These are phyloP conservation scores for Meyerozyma smithsonii DNA, from an alignment of 1,139 yeast genomes.

Conservation along the genomic window DNA sequence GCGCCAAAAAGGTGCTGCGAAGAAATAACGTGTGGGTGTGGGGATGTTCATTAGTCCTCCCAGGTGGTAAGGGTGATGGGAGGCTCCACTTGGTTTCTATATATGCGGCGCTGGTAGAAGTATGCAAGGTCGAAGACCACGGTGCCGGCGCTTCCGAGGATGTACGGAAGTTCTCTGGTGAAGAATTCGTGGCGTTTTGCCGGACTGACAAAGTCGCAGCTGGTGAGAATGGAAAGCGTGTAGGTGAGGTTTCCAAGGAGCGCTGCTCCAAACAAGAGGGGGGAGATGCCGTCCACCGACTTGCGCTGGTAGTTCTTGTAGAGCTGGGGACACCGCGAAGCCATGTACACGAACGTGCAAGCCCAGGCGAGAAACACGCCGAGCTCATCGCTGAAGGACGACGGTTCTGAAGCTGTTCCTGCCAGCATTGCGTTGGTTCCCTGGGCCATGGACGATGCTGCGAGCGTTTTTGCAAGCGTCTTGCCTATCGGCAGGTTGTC, in stretches of 20 bases:
- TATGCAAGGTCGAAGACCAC: constrained; percentile 71
- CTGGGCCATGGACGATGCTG: background rate
- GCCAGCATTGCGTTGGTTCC: background rate
- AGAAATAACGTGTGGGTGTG: background rate
- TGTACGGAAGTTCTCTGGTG: constrained; percentile 70
- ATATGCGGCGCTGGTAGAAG: constrained; percentile 56
- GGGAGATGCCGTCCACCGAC: constrained; percentile 82
- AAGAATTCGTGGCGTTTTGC: constrained; percentile 46
- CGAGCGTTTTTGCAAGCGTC: background rate
- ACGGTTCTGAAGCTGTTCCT: background rate
- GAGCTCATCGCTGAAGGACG: constrained; percentile 8
- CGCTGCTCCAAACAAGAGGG: constrained; percentile 74
- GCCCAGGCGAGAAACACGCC: constrained; percentile 75
- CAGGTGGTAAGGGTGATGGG: background rate
- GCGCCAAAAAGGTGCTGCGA: constrained; percentile 1
- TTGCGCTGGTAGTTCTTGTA: constrained; percentile 68
- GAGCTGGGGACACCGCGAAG: constrained; percentile 83
- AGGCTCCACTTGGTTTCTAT: constrained; percentile 21
- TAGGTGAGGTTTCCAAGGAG: constrained; percentile 78
- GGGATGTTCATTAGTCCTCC: constrained; percentile 2
- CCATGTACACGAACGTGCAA: constrained; percentile 70
- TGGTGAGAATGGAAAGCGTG: constrained; percentile 65
- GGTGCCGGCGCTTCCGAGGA: constrained; percentile 85
- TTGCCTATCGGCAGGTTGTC: constrained; percentile 5
- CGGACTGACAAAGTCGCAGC: constrained; percentile 32